Evolutionary conservation across 2,329 filamentous ascomycete species (phyloP).

Genomic region (Microsporum audouinii): DNA sequence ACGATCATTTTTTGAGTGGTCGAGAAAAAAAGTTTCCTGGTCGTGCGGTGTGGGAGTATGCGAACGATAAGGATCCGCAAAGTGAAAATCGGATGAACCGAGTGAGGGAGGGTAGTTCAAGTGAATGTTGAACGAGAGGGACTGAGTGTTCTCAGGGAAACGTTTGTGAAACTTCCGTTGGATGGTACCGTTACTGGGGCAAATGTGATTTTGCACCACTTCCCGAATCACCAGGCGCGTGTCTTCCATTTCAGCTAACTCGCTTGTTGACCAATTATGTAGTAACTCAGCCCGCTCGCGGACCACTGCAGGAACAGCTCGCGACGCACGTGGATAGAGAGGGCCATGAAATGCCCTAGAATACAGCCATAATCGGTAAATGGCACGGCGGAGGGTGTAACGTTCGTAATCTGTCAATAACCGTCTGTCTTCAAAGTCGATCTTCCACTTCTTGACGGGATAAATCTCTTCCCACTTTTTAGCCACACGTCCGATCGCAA

Average conservation of each 20-base stretch:
- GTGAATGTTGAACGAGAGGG: slow-evolving; percentile 43
- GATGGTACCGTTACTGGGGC: slow-evolving; percentile 50
- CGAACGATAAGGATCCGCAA: slow-evolving; percentile 6
- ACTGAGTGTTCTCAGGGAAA: slow-evolving; percentile 39
- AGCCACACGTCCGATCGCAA: slow-evolving; percentile 44
- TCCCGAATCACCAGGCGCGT: slow-evolving; percentile 45
- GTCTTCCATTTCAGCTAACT: slow-evolving; percentile 50
- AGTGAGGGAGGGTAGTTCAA: slow-evolving; percentile 37
- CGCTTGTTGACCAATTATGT: slow-evolving; percentile 46
- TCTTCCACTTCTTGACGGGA: slow-evolving; percentile 52
- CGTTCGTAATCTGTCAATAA: slow-evolving; percentile 41
- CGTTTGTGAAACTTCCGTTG: slow-evolving; percentile 48
- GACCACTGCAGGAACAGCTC: slow-evolving; percentile 37
- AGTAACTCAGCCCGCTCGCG: slow-evolving; percentile 45
- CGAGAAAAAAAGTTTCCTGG: background rate
- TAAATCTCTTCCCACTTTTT: slow-evolving; percentile 51
- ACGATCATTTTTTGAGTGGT: background rate
- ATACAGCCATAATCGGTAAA: slow-evolving; percentile 53
- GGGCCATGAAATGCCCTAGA: slow-evolving; percentile 46
- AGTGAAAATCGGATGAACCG: slow-evolving; percentile 20
- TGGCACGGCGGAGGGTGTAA: slow-evolving; percentile 42
- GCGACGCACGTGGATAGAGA: slow-evolving; percentile 40
- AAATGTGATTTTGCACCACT: slow-evolving; percentile 47
- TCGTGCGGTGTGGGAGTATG: background rate
- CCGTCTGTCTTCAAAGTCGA: slow-evolving; percentile 44